phyloP scores from a whole-genome alignment of 495 filamentous ascomycete genomes.

The Penicillium paradoxum region DNA sequence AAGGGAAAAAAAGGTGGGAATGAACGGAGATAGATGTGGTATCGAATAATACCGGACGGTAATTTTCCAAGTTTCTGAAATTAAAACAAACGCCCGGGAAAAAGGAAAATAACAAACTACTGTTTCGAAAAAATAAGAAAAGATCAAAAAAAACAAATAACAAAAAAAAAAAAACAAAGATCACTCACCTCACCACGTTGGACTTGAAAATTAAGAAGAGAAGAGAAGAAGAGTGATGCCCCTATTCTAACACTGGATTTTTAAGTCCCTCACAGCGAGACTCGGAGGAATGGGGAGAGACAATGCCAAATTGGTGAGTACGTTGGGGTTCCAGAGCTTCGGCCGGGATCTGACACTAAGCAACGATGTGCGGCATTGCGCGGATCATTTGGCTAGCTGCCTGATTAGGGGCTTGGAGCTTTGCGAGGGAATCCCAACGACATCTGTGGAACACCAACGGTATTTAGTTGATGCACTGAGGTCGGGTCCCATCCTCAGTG shows the following conservation, averaged over 20 bases:
- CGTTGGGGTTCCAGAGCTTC: constrained; percentile 17
- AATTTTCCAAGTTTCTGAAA: constrained; percentile 16
- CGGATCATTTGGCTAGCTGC: constrained; percentile 2
- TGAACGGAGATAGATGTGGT: constrained; percentile 16
- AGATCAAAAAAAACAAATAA: neutral
- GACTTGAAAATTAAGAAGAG: neutral
- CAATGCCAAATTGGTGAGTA: constrained; percentile 13
- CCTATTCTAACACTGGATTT: neutral
- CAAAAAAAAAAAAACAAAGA: neutral
- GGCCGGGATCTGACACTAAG: constrained; percentile 10
- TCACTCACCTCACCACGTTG: neutral
- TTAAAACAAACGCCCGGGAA: neutral
- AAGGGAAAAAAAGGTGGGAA: constrained; percentile 33
- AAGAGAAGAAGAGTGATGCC: neutral
- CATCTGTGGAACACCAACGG: too few species aligned
- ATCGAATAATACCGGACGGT: constrained; percentile 15
- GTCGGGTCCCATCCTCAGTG: too few species aligned
- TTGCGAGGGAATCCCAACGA: neutral
- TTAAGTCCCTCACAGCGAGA: neutral
- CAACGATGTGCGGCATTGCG: constrained; percentile 1
- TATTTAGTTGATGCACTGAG: too few species aligned
- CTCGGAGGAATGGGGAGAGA: constrained; percentile 19
- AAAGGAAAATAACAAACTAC: neutral
- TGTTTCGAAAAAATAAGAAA: neutral
- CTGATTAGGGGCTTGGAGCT: neutral